phyloP scores from a whole-genome alignment of 768 basidiomycete genomes.

The Psilocybe subaeruginosa region DNA sequence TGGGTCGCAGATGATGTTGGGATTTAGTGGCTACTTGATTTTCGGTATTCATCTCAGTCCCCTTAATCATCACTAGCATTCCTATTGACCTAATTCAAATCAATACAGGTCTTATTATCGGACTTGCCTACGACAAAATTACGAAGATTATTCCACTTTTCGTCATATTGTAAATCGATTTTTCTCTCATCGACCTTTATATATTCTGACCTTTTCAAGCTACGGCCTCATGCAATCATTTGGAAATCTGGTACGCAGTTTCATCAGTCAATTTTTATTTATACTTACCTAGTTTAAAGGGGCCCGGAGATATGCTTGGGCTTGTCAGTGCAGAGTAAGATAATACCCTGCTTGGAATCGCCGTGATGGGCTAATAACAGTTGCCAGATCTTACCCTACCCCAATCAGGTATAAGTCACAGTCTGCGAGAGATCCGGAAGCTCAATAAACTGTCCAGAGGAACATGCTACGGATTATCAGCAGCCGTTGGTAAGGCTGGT shows the following conservation, averaged over 20 bases:
- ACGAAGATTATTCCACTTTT: conserved; percentile 66
- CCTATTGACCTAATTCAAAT: conserved; percentile 1
- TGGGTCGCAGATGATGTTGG: conserved; percentile 59
- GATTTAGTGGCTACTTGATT: conserved; percentile 69
- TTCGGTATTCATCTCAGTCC: conserved; percentile 45
- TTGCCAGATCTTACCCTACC: conserved; percentile 59
- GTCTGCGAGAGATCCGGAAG: background rate
- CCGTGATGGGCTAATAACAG: too few species aligned
- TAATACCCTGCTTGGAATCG: too few species aligned
- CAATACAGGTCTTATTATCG: conserved; percentile 55
- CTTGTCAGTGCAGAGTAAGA: conserved; percentile 67
- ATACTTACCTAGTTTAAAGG: conserved; percentile 35
- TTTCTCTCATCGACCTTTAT: background rate
- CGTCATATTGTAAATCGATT: conserved; percentile 57
- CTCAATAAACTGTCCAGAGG: conserved; percentile 37
- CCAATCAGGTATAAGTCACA: conserved; percentile 50
- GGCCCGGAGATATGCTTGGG: conserved; percentile 74
- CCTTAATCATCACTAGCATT: background rate
- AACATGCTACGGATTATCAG: conserved; percentile 71
- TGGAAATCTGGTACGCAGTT: conserved; percentile 58
- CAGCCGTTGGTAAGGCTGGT: conserved; percentile 70
- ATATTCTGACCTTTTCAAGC: background rate
- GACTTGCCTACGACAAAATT: conserved; percentile 62
- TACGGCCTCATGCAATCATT: conserved; percentile 54
- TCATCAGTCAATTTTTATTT: background rate